Evolutionary conservation across 2,329 filamentous ascomycete genomes (phyloP), one percentile per base, ranked within the genome.

Genomic region (Diatrype stigma): DNA sequence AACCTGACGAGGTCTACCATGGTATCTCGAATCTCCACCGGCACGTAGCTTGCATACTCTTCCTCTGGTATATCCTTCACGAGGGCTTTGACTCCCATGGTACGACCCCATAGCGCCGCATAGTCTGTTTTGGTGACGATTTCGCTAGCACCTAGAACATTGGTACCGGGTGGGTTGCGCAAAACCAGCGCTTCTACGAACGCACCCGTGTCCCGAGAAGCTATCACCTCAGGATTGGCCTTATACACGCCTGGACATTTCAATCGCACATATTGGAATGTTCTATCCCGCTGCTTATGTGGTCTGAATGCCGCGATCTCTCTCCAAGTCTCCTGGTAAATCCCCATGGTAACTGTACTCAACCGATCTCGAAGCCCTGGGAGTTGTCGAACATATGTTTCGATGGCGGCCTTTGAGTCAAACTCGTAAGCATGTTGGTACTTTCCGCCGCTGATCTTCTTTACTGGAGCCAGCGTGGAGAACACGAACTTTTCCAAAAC

Each of bases 361-460:
- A 56, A 12, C n/a, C 38, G 30, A 6, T 49, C 37, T 3, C 30
- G n/a, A n/a, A 58, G 51, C 28, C 50, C 51, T 0, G 59, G 57
- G 19, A 51, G 50, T 2, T 42, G n/a, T 5, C 46, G 48, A 3
- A 51, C 46, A 32, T 46, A 42, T 3, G 19, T 28, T 46, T 48
- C 46, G 8, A 38, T 46, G 19, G 30, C 46, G 11, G 51, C 48
- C 35, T 69, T 70, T 26, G 56, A 45, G 22, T 68, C 61, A 58
- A 63, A 69, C 47, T 74, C 70, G 26, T 51, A 51, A 3, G 57
- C 55, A 16, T 52, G 52, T 3, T 54, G 38, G 34, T 63, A 64
- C 48, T 62, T 64, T 3, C 63, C 63, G 1, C 47, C 44, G 0
- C 58, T 60, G 6, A 42, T 54, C 6, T 34, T 47, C 10, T 52